These are phyloP conservation scores for Aureobasidium sp. DNA, from an alignment of 2,329 filamentous ascomycete genomes.

Conservation along the genomic window DNA sequence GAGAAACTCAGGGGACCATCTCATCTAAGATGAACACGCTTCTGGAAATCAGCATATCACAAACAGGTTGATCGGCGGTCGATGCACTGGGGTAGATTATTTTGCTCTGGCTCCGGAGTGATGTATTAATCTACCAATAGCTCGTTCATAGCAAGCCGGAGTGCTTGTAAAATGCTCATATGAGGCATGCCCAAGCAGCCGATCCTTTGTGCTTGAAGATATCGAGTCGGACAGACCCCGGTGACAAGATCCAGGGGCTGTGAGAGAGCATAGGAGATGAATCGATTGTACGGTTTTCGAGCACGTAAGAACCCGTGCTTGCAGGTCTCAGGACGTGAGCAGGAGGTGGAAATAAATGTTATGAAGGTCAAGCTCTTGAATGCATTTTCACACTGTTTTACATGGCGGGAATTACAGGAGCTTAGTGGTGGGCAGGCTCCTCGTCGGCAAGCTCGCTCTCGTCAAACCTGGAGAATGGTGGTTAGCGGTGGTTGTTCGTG, in stretches of 20 bases:
- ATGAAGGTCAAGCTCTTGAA: constrained; percentile 7
- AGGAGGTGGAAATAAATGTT: neutral
- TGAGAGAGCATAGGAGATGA: neutral
- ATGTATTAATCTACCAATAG: too few species aligned
- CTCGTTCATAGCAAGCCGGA: neutral
- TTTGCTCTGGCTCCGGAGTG: neutral
- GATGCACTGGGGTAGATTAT: neutral
- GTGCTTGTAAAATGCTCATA: neutral
- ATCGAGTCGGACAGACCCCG: neutral
- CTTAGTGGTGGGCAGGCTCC: constrained; percentile 14
- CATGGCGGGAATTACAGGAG: constrained; percentile 27
- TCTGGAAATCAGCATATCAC: neutral
- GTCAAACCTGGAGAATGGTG: constrained; percentile 10
- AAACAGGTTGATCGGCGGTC: neutral
- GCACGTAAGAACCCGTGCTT: neutral
- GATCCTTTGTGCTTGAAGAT: neutral
- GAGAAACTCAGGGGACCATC: neutral
- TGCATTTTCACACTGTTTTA: constrained; percentile 11
- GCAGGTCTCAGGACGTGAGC: neutral
- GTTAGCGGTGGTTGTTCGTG: neutral
- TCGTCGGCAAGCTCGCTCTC: constrained; percentile 15
- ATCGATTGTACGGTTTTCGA: neutral
- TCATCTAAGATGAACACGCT: neutral
- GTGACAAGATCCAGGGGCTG: neutral
- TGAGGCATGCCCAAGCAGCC: neutral